Evolutionary conservation across 129 eudicot genomes (phyloP).

Genomic region (Centella asiatica): DNA sequence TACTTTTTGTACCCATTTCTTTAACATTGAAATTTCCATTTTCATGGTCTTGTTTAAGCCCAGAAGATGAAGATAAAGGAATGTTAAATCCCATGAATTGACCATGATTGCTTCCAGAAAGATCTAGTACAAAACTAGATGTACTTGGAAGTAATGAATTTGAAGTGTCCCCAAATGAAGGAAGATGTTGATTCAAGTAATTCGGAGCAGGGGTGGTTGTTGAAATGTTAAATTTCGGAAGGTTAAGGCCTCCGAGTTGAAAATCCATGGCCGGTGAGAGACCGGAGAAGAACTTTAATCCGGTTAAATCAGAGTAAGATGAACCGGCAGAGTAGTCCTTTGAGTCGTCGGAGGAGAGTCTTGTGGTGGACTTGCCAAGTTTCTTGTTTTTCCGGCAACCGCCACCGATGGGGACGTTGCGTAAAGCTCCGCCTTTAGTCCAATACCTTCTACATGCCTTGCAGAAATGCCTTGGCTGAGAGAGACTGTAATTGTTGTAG

Average conservation of each 20-base stretch:
- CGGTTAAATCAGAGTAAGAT: conserved; percentile 28
- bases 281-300: conserved; percentile 47
- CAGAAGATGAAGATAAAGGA: conserved; percentile 29
- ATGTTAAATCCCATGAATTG: conserved; percentile 33
- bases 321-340: conserved; percentile 18
- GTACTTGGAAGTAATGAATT: conserved; percentile 10
- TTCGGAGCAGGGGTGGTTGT: conserved; percentile 15
- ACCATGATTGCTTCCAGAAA: conserved; percentile 18
- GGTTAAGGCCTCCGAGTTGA: conserved; percentile 43
- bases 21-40: conserved; percentile 16
- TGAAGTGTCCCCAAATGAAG: conserved; percentile 36
- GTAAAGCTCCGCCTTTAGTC: conserved; percentile 83
- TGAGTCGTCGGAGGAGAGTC: conserved; percentile 23
- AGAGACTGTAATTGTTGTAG: conserved; percentile 87
- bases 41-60: conserved; percentile 29
- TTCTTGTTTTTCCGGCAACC: conserved; percentile 76
- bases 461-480: conserved; percentile 86
- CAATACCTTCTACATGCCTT: conserved; percentile 81
- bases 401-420: conserved; percentile 84
- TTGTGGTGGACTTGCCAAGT: conserved; percentile 24
- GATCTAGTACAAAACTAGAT: conserved; percentile 39
- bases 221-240: conserved; percentile 13
- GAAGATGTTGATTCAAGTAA: conserved; percentile 25
- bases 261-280: conserved; percentile 60
- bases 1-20: conserved; percentile 28